Base-by-base conservation (phyloP, 163 green algal species). In the Trebouxiophyceae sp. region DNA sequence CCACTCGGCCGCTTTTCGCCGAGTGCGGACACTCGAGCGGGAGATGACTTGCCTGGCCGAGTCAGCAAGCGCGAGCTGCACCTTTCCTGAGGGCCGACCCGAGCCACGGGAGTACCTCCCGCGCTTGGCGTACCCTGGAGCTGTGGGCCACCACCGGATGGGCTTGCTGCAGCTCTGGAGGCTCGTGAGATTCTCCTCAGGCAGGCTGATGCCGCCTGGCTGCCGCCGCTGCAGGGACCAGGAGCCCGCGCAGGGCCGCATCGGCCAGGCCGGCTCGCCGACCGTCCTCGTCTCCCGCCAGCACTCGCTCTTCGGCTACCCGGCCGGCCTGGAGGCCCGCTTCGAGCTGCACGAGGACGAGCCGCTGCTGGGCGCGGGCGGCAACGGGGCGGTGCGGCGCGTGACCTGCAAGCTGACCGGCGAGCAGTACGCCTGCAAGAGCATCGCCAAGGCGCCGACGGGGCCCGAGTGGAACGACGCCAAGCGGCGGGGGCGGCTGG, bases 401-500 rank as follows among this genome's bases (percentile, higher is more conserved):
- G 72, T 75, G 19, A 71, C 39, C 0, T 72, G 81, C 26, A 75
- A 65, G 1, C 24, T 60, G 24, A 87, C 67, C 19, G 86, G 85
- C 29, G 65, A 77, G 31, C 71, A 92, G 70, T 95, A 81, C 56
- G 93, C 93, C 8, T 96, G 89, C 82, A 99, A 99, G 74, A 88
- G 64, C 55, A 95, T 99, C 31, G 57, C 59, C 32, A 99, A 99
- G 80, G 63, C 16, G 32, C 22, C 2, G 1, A 46, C 20, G 5
- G 57, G 23, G 23, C 12, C 3, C 12, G 1, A 12, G 16, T 34
- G 23, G 31, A 26, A 1, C 24, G 33, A 8, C 4, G 23, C 44
- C 6, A 65, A 54, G 4, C 2, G 31, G 58, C 58, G n/a, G 8
- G 58, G 26, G 7, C 8, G 24, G 26, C 34, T 33, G 72, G 77